Conservation (phyloP, 495 filamentous ascomycete genomes). For the Aspergillus egyptiacus region DNA sequence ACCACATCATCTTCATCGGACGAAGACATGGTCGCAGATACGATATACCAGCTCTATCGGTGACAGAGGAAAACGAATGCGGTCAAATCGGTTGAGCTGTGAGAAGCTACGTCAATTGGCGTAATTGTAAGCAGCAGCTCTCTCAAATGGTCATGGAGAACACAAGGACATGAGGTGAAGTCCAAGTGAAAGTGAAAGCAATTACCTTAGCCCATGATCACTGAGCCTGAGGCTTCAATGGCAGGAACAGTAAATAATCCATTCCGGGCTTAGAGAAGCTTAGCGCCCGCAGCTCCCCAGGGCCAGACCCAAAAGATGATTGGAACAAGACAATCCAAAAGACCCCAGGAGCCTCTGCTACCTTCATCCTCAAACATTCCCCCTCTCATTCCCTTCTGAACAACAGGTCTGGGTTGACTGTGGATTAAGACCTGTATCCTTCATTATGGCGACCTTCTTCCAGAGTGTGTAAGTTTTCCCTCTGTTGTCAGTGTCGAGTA, state of each 20-base stretch:
- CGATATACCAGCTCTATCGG: background rate
- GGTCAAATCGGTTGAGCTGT: too few relatives aligned
- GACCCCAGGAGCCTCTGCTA: slow-evolving; percentile 5
- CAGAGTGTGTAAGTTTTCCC: slow-evolving; percentile 66
- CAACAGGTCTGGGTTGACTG: background rate
- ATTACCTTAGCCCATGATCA: background rate
- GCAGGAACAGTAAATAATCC: slow-evolving; percentile 16
- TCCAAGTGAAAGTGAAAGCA: background rate
- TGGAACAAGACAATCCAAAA: slow-evolving; percentile 8
- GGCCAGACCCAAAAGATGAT: slow-evolving; percentile 25
- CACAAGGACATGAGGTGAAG: too few relatives aligned
- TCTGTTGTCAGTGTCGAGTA: slow-evolving; percentile 9
- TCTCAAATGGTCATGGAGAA: too few relatives aligned
- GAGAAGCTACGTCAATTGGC: too few relatives aligned
- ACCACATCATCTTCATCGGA: slow-evolving; percentile 43
- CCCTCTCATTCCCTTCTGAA: slow-evolving; percentile 18
- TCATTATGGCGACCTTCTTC: slow-evolving; percentile 68
- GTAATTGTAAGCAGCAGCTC: background rate
- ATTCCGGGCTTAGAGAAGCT: slow-evolving; percentile 17
- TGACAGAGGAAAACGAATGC: too few relatives aligned
- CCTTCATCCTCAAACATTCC: slow-evolving; percentile 8
- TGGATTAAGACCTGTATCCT: background rate
- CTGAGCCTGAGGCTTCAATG: slow-evolving; percentile 7
- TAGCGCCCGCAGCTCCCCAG: slow-evolving; percentile 18
- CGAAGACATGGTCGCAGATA: slow-evolving; percentile 30